A percentile compares a stretch with the other conserved stretches of the same genome.
These are phyloP conservation scores for Malus fusca DNA, from an alignment of 306 rosid genomes.

Conservation along the genomic window DNA sequence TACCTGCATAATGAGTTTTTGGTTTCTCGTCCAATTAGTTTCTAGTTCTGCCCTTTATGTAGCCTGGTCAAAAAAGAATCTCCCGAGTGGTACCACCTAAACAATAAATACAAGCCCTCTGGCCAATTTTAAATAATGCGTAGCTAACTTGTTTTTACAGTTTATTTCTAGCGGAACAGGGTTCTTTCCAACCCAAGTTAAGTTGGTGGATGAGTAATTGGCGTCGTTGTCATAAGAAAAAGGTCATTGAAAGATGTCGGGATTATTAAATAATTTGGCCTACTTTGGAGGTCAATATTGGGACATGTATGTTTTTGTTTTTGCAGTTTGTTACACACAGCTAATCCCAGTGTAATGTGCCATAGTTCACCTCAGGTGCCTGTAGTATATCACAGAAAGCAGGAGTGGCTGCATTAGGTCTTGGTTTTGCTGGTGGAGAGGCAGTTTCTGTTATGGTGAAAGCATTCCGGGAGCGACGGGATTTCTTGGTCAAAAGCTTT, in stretches of 20 bases:
- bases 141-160: not conserved
- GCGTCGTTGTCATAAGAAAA: not conserved
- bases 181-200: not conserved
- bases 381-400: slow-evolving; percentile 95
- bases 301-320: not conserved
- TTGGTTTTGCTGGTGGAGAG: slow-evolving; percentile 97
- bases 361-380: slow-evolving; percentile 85
- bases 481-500: slow-evolving; percentile 77
- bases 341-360: slow-evolving; percentile 24
- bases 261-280: not conserved
- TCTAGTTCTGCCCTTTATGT: not conserved
- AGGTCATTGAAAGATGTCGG: not conserved
- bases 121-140: not conserved
- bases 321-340: not conserved
- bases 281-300: not conserved
- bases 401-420: slow-evolving; percentile 84
- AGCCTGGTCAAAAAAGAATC: not conserved
- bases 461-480: slow-evolving; percentile 87
- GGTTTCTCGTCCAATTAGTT: not conserved
- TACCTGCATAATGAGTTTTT: not conserved
- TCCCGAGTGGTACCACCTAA: not conserved
- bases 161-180: not conserved
- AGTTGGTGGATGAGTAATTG: not conserved
- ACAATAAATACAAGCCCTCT: not conserved
- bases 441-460: slow-evolving; percentile 73